Base-by-base conservation (phyloP, 192 early-diverging fungal genomes). In the Gonapodya prolifera region DNA sequence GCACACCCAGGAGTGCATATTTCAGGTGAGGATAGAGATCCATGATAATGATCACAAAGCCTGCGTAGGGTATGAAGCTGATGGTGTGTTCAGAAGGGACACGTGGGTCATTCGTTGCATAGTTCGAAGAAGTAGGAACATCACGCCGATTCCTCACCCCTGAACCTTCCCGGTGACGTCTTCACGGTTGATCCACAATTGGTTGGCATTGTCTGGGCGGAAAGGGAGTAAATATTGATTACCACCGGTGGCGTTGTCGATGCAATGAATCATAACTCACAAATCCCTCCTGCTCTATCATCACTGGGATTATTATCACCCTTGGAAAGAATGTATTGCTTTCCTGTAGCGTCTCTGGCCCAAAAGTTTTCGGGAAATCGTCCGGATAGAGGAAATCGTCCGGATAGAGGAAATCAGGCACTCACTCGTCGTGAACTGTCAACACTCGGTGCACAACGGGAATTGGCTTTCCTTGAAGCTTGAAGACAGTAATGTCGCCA, bases 391-490 rank as follows among this genome's bases (percentile, higher is more conserved):
- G 45, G 23, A 23, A 8, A 61, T 16, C 8, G 45, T 61, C n/a
- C n/a, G n/a, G n/a, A n/a, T n/a, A n/a, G n/a, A n/a, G n/a, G n/a
- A n/a, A 61, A 23, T 8, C 45, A 23, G 8, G 8, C n/a, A 77
- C 82, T 70, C 85, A 92, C 92, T 90, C 89, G 71, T 92, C 91
- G 82, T 99, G 97, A 30, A 98, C 84, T 83, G 95, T 92, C 77
- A 98, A 87, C 18, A 97, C 93, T 70, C 97, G 89, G 83, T 99
- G 97, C 33, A 99, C 96, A 82, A 99, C 98, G 1, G 97, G 97
- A 75, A 99, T 91, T 35, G 89, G 87, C 80, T 92, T 91, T 75
- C 91, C 94, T 17, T 90, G 84, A 73, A 98, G 82, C 80, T 97
- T 98, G 87, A 92, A 98, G 2, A 99, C 96, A 80, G 89, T 91